A percentile compares a stretch with the other conserved stretches of the same genome.
Evolutionary conservation across 1,139 yeast species (phyloP).

Genomic region (Pichia sp.): DNA sequence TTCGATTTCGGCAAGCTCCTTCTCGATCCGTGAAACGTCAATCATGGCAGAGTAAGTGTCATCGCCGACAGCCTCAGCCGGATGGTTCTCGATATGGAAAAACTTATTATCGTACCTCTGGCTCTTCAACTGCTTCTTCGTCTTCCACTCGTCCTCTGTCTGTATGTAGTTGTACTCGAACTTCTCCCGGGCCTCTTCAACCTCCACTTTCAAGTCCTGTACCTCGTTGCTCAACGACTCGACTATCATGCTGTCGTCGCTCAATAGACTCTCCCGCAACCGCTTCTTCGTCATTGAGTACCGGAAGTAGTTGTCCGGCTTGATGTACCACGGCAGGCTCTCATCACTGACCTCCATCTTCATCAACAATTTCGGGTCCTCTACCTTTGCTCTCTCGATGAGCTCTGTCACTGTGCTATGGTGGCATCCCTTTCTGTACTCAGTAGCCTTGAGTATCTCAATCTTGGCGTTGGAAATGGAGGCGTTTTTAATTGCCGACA

Average conservation of each 20-base stretch:
- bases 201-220: conserved; percentile 20
- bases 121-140: not conserved
- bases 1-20: conserved; percentile 1
- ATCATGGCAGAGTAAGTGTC: not conserved
- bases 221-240: conserved; percentile 22
- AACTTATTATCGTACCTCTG: conserved; percentile 5
- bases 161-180: conserved; percentile 29
- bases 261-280: conserved; percentile 12
- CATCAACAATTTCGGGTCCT: conserved; percentile 7
- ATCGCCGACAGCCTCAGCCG: no score
- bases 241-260: conserved; percentile 15
- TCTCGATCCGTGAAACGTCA: conserved; percentile 9
- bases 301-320: conserved; percentile 22
- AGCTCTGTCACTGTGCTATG: conserved; percentile 17
- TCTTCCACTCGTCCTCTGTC: conserved; percentile 2
- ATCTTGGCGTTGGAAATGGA: conserved; percentile 27
- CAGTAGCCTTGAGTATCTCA: conserved; percentile 29
- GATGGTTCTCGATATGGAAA: conserved; percentile 6
- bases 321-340: conserved; percentile 31
- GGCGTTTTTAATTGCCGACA: conserved; percentile 27
- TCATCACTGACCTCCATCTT: conserved; percentile 22
- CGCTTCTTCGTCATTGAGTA: conserved; percentile 20
- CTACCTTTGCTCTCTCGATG: conserved; percentile 7
- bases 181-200: conserved; percentile 24
- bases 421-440: conserved; percentile 25